Evolutionary conservation across 2,329 filamentous ascomycete genomes (phyloP).

Genomic region (Paraphaeosphaeria sporulosa): DNA sequence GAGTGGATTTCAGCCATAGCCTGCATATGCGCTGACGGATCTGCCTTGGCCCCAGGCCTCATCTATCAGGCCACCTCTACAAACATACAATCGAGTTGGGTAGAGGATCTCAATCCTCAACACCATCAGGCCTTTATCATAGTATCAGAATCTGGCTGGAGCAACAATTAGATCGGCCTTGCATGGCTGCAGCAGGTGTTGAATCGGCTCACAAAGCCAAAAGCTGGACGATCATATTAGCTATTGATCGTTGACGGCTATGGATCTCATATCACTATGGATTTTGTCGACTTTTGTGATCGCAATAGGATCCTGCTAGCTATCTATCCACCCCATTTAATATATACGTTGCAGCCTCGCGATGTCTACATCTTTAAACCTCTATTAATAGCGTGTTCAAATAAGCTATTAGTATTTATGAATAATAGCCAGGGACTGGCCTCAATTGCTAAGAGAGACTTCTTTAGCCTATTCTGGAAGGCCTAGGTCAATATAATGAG

Average conservation of each 20-base stretch:
- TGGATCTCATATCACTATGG: too few species aligned
- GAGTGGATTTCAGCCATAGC: conserved; percentile 16
- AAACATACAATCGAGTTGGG: conserved; percentile 11
- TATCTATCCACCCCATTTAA: not conserved
- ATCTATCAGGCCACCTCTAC: not conserved
- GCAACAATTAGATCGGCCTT: conserved; percentile 23
- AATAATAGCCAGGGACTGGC: not conserved
- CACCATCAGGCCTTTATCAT: conserved; percentile 13
- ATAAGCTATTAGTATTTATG: not conserved
- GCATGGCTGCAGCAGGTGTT: conserved; percentile 23
- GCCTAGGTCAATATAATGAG: not conserved
- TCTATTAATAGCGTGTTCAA: not conserved
- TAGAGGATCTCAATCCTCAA: conserved; percentile 9
- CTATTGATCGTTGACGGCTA: conserved; percentile 26
- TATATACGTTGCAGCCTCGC: not conserved
- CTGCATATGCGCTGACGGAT: too few species aligned
- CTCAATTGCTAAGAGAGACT: conserved; percentile 7
- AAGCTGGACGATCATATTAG: conserved; percentile 15
- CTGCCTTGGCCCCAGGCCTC: too few species aligned
- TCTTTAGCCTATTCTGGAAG: conserved; percentile 6
- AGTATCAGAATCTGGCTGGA: conserved; percentile 13
- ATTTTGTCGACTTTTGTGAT: conserved; percentile 24
- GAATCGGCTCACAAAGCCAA: conserved; percentile 21
- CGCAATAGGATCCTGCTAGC: conserved; percentile 18
- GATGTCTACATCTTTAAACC: not conserved